phyloP scores from a whole-genome alignment of 345 rosid species.

The Mangifera indica region DNA sequence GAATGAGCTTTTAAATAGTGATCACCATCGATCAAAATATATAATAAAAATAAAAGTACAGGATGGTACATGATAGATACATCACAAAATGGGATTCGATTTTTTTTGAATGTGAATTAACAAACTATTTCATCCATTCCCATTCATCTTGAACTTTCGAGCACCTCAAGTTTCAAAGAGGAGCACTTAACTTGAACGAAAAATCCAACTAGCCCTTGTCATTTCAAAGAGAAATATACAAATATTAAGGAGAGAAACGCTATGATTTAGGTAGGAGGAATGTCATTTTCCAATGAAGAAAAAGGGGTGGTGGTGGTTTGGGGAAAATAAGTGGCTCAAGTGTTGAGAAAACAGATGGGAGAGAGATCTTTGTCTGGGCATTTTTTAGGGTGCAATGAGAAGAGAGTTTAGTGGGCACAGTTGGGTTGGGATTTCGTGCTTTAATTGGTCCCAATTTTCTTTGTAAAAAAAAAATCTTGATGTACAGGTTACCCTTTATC shows the following conservation, averaged over 20 bases:
- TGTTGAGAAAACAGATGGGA: background rate
- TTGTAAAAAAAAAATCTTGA: background rate
- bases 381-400: conserved; percentile 23
- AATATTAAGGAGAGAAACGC: background rate
- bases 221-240: background rate
- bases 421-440: conserved; percentile 32
- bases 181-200: background rate
- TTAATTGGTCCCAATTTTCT: conserved; percentile 23
- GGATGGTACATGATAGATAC: conserved; percentile 14
- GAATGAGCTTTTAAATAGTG: background rate
- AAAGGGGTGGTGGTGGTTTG: background rate
- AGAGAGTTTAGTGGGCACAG: conserved; percentile 28
- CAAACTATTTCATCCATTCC: conserved; percentile 10
- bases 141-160: background rate
- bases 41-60: conserved; percentile 17
- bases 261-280: background rate
- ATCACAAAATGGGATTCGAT: conserved; percentile 7
- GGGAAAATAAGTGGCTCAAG: background rate
- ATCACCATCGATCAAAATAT: conserved; percentile 13
- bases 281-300: background rate
- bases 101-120: conserved; percentile 1
- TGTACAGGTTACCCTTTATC: conserved; percentile 25
- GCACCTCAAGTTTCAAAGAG: background rate
- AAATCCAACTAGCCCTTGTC: conserved; percentile 5
- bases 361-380: conserved; percentile 25